These are phyloP conservation scores for Lachnellula suecica DNA, from an alignment of 2,329 filamentous ascomycete species.

Conservation along the genomic window DNA sequence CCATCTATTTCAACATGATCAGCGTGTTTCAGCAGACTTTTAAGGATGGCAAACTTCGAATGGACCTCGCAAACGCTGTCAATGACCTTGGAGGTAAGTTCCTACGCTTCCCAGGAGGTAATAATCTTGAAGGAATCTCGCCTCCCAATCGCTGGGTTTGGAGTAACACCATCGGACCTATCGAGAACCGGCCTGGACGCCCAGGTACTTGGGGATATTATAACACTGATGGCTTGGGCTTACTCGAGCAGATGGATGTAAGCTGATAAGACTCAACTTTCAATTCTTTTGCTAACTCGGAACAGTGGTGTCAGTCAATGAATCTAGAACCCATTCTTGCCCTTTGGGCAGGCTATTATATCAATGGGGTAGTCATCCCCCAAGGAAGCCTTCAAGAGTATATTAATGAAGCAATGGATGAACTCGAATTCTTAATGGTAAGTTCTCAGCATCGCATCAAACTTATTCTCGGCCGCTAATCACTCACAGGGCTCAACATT, in stretches of 20 bases:
- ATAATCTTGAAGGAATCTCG: slow-evolving; percentile 44
- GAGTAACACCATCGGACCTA: slow-evolving; percentile 40
- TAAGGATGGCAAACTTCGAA: slow-evolving; percentile 53
- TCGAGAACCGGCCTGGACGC: slow-evolving; percentile 32
- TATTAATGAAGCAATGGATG: slow-evolving; percentile 46
- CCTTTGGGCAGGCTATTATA: slow-evolving; percentile 44
- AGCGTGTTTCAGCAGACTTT: slow-evolving; percentile 59
- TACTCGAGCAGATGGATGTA: too few species aligned
- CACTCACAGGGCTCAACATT: too few species aligned
- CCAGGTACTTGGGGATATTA: slow-evolving; percentile 40
- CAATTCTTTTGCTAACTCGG: too few species aligned
- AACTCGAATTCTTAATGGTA: slow-evolving; percentile 54
- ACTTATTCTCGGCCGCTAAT: too few species aligned
- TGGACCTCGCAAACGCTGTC: slow-evolving; percentile 53
- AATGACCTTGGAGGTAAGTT: slow-evolving; percentile 51
- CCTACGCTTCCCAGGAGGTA: slow-evolving; percentile 64
- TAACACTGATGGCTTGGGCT: slow-evolving; percentile 49
- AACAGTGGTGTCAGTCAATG: slow-evolving; percentile 46
- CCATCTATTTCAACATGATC: slow-evolving; percentile 54
- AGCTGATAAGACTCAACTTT: too few species aligned
- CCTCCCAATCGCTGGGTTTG: slow-evolving; percentile 30
- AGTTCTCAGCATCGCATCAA: too few species aligned
- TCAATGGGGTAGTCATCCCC: slow-evolving; percentile 39
- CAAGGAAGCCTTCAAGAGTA: slow-evolving; percentile 37
- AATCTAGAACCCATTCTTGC: slow-evolving; percentile 44